phyloP scores from a whole-genome alignment of 2,329 filamentous ascomycete genomes.

The Atkinsonella hypoxylon region DNA sequence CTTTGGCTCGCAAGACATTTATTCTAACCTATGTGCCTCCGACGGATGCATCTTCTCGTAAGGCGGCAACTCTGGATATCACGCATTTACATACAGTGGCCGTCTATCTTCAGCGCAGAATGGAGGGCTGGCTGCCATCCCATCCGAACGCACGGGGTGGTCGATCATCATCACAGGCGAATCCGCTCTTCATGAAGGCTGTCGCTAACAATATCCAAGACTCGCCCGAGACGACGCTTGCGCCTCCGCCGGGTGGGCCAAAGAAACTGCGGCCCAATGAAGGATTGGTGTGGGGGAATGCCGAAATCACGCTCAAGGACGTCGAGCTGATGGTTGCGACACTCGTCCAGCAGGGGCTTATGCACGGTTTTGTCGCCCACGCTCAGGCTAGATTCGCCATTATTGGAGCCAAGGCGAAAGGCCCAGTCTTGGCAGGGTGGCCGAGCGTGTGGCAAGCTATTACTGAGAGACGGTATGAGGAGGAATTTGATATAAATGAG shows the following conservation, averaged over 20 bases:
- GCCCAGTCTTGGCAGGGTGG: conserved; percentile 60
- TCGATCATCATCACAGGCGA: conserved; percentile 30
- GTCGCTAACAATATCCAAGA: conserved; percentile 33
- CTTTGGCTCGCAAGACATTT: conserved; percentile 66
- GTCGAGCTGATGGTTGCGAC: conserved; percentile 69
- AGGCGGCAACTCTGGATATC: conserved; percentile 65
- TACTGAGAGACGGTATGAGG: conserved; percentile 43
- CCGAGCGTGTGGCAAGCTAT: conserved; percentile 63
- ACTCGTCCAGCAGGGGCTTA: conserved; percentile 66
- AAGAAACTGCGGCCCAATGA: conserved; percentile 42
- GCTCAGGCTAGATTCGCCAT: conserved; percentile 68
- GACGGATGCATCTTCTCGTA: conserved; percentile 37
- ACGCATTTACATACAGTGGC: conserved; percentile 54
- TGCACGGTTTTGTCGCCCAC: conserved; percentile 78
- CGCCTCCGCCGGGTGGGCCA: conserved; percentile 33
- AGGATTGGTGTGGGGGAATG: conserved; percentile 53
- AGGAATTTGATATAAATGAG: conserved; percentile 47
- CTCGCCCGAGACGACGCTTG: conserved; percentile 29
- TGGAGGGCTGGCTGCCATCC: conserved; percentile 44
- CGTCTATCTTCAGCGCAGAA: conserved; percentile 49
- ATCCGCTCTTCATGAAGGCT: conserved; percentile 38
- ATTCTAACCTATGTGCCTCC: conserved; percentile 65
- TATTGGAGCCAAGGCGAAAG: conserved; percentile 58
- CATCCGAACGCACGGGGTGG: conserved; percentile 13
- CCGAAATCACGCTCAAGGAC: conserved; percentile 45